Conservation (phyloP, 768 basidiomycete species). For the Boletus rubescentipes region DNA sequence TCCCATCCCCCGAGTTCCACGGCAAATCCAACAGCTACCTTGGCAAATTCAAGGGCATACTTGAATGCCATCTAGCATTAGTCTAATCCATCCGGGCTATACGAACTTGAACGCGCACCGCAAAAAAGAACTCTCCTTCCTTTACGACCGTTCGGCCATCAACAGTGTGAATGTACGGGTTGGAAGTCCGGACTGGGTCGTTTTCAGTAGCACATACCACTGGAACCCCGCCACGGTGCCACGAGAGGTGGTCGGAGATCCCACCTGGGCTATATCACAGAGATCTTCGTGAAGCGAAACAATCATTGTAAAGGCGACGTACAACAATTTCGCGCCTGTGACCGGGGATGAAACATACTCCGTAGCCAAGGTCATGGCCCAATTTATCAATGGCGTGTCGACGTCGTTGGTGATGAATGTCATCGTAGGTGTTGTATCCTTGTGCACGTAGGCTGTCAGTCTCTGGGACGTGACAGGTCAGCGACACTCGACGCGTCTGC, state of each 20-base stretch:
- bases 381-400: conserved; percentile 45
- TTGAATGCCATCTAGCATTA: neutral
- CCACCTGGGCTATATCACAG: conserved; percentile 27
- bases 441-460: conserved; percentile 38
- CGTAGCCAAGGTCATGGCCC: conserved; percentile 34
- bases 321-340: conserved; percentile 30
- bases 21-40: conserved; percentile 56
- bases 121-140: conserved; percentile 43
- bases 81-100: neutral
- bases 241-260: conserved; percentile 48
- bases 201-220: conserved; percentile 45
- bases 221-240: conserved; percentile 43
- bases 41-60: conserved; percentile 60
- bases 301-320: conserved; percentile 7
- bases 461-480: conserved; percentile 16
- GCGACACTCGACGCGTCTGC: conserved; percentile 31
- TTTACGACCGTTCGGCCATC: conserved; percentile 23
- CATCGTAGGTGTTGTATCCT: conserved; percentile 6
- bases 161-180: conserved; percentile 44
- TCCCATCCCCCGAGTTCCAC: conserved; percentile 44
- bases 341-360: conserved; percentile 25
- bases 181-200: conserved; percentile 37
- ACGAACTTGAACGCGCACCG: conserved; percentile 15
- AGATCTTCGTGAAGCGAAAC: neutral
- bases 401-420: conserved; percentile 37